phyloP scores from a whole-genome alignment of 441 rosid species.

The Arabidopsis lyrata region DNA sequence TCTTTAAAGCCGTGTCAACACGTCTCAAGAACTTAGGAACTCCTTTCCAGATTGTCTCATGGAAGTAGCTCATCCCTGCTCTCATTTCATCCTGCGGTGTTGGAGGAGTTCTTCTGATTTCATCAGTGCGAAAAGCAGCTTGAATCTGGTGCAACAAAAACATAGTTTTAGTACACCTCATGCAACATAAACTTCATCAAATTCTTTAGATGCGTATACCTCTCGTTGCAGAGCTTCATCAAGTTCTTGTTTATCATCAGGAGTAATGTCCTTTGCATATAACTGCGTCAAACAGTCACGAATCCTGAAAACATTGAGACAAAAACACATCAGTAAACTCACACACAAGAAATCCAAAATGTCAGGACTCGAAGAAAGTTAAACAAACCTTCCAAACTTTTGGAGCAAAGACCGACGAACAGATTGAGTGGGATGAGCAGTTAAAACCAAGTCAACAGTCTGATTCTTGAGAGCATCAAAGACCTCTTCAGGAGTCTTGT shows the following conservation, averaged over 20 bases:
- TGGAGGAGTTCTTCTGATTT: constrained; percentile 91
- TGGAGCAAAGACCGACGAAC: constrained; percentile 93
- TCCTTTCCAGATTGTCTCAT: constrained; percentile 81
- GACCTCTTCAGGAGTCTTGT: constrained; percentile 88
- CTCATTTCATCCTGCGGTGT: constrained; percentile 99
- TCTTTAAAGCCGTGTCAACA: constrained; percentile 83
- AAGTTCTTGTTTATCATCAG: constrained; percentile 95
- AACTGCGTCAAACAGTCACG: constrained; percentile 83
- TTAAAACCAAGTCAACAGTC: constrained; percentile 93
- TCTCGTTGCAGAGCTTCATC: constrained; percentile 94
- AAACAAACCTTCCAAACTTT: constrained; percentile 81
- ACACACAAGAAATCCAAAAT: constrained; percentile 2
- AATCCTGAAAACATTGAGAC: constrained; percentile 58
- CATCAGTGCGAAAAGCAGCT: constrained; percentile 99
- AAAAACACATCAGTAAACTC: constrained; percentile 15
- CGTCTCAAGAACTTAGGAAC: constrained; percentile 78
- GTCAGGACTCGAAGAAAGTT: background rate
- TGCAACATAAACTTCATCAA: background rate
- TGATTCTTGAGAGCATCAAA: constrained; percentile 96
- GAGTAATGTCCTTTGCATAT: constrained; percentile 90
- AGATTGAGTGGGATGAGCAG: constrained; percentile 98
- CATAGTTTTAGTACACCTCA: constrained; percentile 4
- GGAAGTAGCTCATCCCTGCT: constrained; percentile 87
- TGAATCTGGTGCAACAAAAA: constrained; percentile 64
- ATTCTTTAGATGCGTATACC: constrained; percentile 50